Evolutionary conservation across 805 yeast genomes (phyloP).

Genomic region (Debaryomyces maramus): DNA sequence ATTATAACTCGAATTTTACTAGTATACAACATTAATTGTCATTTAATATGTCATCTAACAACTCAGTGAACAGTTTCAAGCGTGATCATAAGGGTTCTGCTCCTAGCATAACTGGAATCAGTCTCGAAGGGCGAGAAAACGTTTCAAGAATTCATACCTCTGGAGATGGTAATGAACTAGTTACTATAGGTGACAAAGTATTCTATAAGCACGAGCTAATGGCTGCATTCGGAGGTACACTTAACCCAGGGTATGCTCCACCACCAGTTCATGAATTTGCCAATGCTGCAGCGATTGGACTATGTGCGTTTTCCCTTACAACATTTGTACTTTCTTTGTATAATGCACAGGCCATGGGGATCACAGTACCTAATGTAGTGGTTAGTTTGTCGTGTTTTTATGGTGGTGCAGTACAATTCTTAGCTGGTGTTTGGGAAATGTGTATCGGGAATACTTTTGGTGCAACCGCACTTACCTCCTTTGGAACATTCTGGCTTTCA

Average conservation of each 20-base stretch:
- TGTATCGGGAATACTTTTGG: conserved; percentile 67
- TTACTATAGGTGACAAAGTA: conserved; percentile 34
- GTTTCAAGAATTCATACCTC: conserved; percentile 24
- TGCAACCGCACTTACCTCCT: conserved; percentile 63
- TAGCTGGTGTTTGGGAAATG: conserved; percentile 71
- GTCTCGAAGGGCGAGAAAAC: no score
- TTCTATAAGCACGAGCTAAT: conserved; percentile 40
- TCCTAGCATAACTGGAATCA: no score
- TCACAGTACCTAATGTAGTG: conserved; percentile 52
- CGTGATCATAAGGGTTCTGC: no score
- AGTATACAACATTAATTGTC: no score
- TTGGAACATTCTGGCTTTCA: conserved; percentile 41
- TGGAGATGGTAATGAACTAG: conserved; percentile 38
- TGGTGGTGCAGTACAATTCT: conserved; percentile 61
- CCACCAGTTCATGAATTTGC: conserved; percentile 59
- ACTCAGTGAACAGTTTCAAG: no score
- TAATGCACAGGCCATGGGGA: conserved; percentile 59
- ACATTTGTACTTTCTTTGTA: conserved; percentile 60
- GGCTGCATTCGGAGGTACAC: conserved; percentile 41
- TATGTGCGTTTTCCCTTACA: conserved; percentile 61
- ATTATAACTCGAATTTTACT: no score
- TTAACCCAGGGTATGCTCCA: conserved; percentile 36
- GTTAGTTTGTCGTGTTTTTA: conserved; percentile 62
- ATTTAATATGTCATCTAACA: no score
- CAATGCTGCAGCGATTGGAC: conserved; percentile 69